These are phyloP conservation scores for Rauvolfia tetraphylla DNA, from an alignment of 257 asterid species.

Conservation along the genomic window DNA sequence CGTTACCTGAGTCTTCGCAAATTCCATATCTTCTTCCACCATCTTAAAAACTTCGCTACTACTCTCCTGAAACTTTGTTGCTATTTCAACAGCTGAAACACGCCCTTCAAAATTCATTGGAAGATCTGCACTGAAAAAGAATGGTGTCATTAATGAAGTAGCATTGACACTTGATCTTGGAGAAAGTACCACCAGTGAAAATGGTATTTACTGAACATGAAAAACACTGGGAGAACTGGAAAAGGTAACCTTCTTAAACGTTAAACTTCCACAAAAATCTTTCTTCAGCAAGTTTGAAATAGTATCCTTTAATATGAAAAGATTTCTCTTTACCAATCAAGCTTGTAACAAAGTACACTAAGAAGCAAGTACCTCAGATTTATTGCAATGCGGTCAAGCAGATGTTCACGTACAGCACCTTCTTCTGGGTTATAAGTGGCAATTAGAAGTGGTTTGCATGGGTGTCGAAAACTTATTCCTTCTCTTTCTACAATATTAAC, in stretches of 20 bases:
- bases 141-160: conserved; percentile 34
- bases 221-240: not conserved
- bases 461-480: conserved; percentile 98
- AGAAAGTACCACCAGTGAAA: not conserved
- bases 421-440: conserved; percentile 99
- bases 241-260: not conserved
- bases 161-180: not conserved
- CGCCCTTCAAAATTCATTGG: conserved; percentile 99
- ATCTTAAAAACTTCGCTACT: conserved; percentile 68
- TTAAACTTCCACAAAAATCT: not conserved
- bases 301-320: not conserved
- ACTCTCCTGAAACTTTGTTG: conserved; percentile 79
- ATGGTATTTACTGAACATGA: not conserved
- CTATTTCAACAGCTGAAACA: conserved; percentile 96
- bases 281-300: not conserved
- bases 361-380: conserved; percentile 61
- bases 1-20: conserved; percentile 87
- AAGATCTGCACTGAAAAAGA: conserved; percentile 98
- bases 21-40: conserved; percentile 93
- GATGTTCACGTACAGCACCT: conserved; percentile 95
- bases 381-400: conserved; percentile 90
- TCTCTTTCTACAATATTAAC: conserved; percentile 96
- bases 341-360: not conserved
- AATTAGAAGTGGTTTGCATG: conserved; percentile 91
- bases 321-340: not conserved